Percentiles rank a stretch among this genome's conserved stretches.
phyloP scores from a whole-genome alignment of 2,329 filamentous ascomycete genomes.

The Pestalotiopsis sp. region DNA sequence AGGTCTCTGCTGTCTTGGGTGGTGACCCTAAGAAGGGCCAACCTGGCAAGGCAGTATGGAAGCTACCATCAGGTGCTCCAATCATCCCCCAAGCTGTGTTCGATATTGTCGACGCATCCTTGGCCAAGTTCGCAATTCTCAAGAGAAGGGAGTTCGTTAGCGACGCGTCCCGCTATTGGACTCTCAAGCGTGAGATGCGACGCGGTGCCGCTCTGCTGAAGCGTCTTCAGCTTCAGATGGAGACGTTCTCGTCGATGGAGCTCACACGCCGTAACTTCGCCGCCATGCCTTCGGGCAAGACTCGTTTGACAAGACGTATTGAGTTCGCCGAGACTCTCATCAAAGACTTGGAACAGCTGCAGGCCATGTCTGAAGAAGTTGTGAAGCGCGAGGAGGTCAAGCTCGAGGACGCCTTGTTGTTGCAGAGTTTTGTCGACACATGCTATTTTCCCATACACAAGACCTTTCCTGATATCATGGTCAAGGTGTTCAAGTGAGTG shows the following conservation, averaged over 20 bases:
- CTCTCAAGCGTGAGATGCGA: conserved; percentile 89
- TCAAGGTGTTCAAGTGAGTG: conserved; percentile 80
- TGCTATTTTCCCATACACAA: conserved; percentile 89
- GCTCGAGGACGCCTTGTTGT: conserved; percentile 73
- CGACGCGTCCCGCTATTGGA: conserved; percentile 97
- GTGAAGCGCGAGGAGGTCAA: conserved; percentile 79
- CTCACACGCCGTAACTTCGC: conserved; percentile 93
- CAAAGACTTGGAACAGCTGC: conserved; percentile 77
- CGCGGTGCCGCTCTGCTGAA: conserved; percentile 91
- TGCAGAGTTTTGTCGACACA: conserved; percentile 80
- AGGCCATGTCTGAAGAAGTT: conserved; percentile 68
- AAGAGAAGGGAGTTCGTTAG: conserved; percentile 92
- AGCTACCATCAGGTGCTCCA: conserved; percentile 89
- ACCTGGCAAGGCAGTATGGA: conserved; percentile 76
- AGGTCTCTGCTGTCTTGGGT: conserved; percentile 74
- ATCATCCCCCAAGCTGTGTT: conserved; percentile 90
- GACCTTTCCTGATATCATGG: conserved; percentile 75
- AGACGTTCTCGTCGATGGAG: conserved; percentile 97
- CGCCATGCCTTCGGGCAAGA: conserved; percentile 84
- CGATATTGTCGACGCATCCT: conserved; percentile 80
- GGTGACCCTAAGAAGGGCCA: conserved; percentile 74
- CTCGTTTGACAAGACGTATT: conserved; percentile 78
- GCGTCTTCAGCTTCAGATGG: conserved; percentile 89
- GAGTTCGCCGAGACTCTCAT: conserved; percentile 82
- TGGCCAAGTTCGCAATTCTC: conserved; percentile 77